Base-by-base conservation (phyloP, 169 alveolate species). In the Ichthyophthirius multifiliis region DNA sequence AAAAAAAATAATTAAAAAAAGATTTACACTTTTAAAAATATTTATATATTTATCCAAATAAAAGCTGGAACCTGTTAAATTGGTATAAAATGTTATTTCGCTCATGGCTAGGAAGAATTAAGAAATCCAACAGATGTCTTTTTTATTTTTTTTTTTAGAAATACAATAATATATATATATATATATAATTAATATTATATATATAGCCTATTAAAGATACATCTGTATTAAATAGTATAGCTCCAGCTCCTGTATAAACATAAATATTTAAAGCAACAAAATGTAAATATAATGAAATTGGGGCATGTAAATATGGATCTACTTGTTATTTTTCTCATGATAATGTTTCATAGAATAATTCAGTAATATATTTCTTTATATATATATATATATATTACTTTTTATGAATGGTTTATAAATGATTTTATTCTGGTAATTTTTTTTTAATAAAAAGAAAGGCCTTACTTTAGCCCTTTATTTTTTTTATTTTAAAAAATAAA, bases 51-150 rank as follows among this genome's bases (percentile, higher is more conserved):
- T n/a, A n/a, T n/a, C n/a, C n/a, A n/a, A n/a, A n/a, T n/a, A 35
- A 65, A 6, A 75, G 83, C 82, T 30, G 86, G 86, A 6, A 81
- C 47, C 10, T 81, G 86, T 6, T 35, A 71, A 47, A 81, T 81
- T 46, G 86, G 86, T 5, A 41, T 62, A 31, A 81, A 76, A 73
- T 81, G 86, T 32, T 82, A 81, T 44, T 81, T 81, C 73, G 86
- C 86, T 48, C 86, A 81, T 48, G 86, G 86, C 16, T 67, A 81
- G 31, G 76, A 76, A 48, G 86, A 81, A 48, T 45, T 81, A 10
- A 74, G 86, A 44, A 81, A 81, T 31, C 82, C 86, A 15, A 81
- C 48, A 30, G 86, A 81, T 48, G 86, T 81, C 67, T 32, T 16
- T 13, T 16, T 67, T 48, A 16, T 31, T n/a, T n/a, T n/a, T n/a